Base-by-base conservation (phyloP, 2,329 filamentous ascomycete genomes). In the Nemania serpens region DNA sequence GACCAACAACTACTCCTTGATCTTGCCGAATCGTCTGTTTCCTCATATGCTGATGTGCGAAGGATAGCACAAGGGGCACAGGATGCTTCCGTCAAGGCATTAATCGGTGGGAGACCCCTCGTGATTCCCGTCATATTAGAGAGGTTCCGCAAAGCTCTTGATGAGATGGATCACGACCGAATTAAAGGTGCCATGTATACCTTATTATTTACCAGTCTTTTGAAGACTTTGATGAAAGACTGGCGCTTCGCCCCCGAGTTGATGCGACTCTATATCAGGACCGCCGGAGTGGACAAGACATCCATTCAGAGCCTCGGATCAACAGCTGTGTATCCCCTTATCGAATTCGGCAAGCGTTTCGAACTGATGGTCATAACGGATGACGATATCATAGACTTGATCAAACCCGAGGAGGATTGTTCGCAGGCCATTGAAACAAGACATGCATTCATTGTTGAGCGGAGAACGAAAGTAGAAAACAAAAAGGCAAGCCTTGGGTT, bases 161-260 rank as follows among this genome's bases (percentile, higher is more conserved):
- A 89, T 55, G 84, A 86, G 43, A 90, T 88, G 60, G 92, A 99
- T 66, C 91, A 93, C 72, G 91, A 95, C 64, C 87, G 92, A 13
- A 97, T 99, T 75, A 99, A 99, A 77, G 95, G 96, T 36, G 91
- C 90, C 37, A 87, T 99, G 80, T 98, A 95, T 74, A 93, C 93
- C 0, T 78, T 99, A 29, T 80, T 98, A 17, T 96, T 94, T 69
- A 93, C 94, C 11, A 96, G 91, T 62, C 79, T 99, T 37, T 84
- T 93, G 5, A 96, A 93, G 77, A 96, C 94, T 0, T 85, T 96
- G 47, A 86, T 92, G 48, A 89, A 91, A 56, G 93, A 99, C 74
- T 99, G 96, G 96, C 89, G 93, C 41, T 97, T 93, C 75, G 92
- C 95, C 0, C 95, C 96, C 1, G 85, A 89, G n/a, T 80, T 97